phyloP scores from a whole-genome alignment of 2,329 filamentous ascomycete genomes.

The Plenodomus tracheiphilus region DNA sequence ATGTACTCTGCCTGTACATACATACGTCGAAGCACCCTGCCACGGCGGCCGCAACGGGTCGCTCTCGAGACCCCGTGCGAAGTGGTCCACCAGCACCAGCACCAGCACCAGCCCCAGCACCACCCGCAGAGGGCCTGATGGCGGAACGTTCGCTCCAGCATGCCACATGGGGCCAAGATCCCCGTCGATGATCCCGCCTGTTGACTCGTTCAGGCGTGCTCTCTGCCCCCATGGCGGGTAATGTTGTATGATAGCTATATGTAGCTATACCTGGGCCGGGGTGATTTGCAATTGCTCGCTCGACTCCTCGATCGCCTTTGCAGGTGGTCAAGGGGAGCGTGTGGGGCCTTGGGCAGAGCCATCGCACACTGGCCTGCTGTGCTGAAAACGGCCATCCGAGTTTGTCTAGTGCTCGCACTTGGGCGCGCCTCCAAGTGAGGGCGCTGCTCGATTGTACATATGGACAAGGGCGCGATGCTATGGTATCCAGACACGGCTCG shows the following conservation, averaged over 20 bases:
- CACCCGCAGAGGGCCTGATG: conserved; percentile 10
- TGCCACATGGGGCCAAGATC: conserved; percentile 29
- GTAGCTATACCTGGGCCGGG: conserved; percentile 15
- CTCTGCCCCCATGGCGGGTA: conserved; percentile 16
- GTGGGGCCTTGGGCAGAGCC: conserved; percentile 22
- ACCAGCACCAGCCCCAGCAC: conserved; percentile 5
- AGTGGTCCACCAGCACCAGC: conserved; percentile 25
- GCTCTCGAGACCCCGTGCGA: conserved; percentile 17
- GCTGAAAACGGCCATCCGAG: conserved; percentile 23
- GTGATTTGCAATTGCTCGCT: conserved; percentile 34
- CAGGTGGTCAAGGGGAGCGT: conserved; percentile 11
- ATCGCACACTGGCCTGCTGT: conserved; percentile 12
- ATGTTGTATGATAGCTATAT: too few relatives aligned
- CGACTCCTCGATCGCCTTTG: too few relatives aligned
- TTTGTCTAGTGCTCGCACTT: conserved; percentile 14
- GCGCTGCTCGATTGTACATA: conserved; percentile 33
- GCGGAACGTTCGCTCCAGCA: conserved; percentile 19
- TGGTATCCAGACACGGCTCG: conserved; percentile 11
- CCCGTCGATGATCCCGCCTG: conserved; percentile 36
- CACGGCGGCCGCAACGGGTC: conserved; percentile 21
- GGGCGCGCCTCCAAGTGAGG: conserved; percentile 13
- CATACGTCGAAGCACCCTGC: conserved; percentile 24
- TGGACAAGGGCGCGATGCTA: conserved; percentile 33
- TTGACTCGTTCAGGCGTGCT: conserved; percentile 19
- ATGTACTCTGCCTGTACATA: too few relatives aligned